phyloP scores from a whole-genome alignment of 495 filamentous ascomycete species.

The Lophiotrema nucula region DNA sequence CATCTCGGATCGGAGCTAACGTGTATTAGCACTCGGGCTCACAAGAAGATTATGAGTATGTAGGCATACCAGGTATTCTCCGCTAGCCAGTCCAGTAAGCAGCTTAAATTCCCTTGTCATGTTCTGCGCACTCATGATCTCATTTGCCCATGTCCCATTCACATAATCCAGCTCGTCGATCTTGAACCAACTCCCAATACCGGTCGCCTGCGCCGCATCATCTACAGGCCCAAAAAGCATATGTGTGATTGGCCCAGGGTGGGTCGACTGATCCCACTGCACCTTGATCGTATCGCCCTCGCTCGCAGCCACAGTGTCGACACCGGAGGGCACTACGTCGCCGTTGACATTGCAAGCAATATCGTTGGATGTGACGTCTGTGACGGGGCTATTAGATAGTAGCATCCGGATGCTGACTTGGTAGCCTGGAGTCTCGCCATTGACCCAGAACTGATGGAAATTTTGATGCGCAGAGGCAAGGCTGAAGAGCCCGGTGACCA shows the following conservation, averaged over 20 bases:
- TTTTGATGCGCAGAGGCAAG: constrained; percentile 5
- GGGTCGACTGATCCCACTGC: not conserved
- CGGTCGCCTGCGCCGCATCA: constrained; percentile 8
- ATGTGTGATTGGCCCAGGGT: constrained; percentile 11
- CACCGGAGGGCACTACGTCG: not conserved
- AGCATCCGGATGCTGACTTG: constrained; percentile 3
- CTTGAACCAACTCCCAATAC: constrained; percentile 41
- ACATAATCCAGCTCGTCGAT: constrained; percentile 32
- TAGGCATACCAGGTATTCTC: constrained; percentile 13
- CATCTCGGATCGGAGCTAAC: constrained; percentile 46
- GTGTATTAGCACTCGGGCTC: not conserved
- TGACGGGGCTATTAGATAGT: constrained; percentile 7
- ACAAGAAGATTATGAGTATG: not conserved
- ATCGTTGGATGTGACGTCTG: constrained; percentile 9
- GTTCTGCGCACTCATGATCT: not conserved
- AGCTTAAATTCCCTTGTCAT: not conserved
- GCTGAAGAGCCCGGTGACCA: not conserved
- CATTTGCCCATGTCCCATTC: not conserved
- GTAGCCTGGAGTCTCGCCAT: constrained; percentile 3
- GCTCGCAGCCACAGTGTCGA: constrained; percentile 1
- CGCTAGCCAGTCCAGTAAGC: not conserved
- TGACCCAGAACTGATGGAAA: constrained; percentile 7
- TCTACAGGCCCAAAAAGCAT: constrained; percentile 22
- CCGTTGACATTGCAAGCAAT: constrained; percentile 9
- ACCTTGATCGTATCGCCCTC: constrained; percentile 5